Evolutionary conservation across 1,139 yeast species (phyloP).

Genomic region (Taphrina sp.): DNA sequence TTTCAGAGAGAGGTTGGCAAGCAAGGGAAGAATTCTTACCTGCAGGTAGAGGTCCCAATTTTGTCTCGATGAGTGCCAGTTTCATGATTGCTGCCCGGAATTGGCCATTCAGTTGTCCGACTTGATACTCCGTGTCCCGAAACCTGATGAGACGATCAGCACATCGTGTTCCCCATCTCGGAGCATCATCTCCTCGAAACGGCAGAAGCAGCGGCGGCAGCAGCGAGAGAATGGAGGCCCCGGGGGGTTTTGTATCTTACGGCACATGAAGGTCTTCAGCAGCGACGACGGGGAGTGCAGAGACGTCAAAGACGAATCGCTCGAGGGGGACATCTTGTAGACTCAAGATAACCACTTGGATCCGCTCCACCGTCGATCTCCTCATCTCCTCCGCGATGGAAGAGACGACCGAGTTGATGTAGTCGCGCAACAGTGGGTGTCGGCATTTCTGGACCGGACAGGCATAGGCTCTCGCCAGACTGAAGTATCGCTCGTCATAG

Average conservation of each 20-base stretch:
- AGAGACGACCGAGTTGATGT: constrained; percentile 44
- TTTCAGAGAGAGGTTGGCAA: too few species aligned
- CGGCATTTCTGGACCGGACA: constrained; percentile 44
- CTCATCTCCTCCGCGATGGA: constrained; percentile 40
- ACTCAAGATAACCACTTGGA: constrained; percentile 42
- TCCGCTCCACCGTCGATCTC: constrained; percentile 39
- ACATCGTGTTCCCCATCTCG: too few species aligned
- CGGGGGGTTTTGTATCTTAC: too few species aligned
- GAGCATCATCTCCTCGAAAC: too few species aligned
- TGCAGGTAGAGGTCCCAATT: constrained; percentile 40
- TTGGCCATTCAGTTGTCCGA: constrained; percentile 36
- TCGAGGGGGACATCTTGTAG: constrained; percentile 41
- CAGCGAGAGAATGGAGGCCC: too few species aligned
- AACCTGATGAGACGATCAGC: too few species aligned
- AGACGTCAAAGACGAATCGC: constrained; percentile 43
- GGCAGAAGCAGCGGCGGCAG: too few species aligned
- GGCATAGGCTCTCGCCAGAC: constrained; percentile 43
- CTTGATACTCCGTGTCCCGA: constrained; percentile 6
- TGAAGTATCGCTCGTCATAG: constrained; percentile 45
- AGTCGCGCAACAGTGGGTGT: constrained; percentile 46
- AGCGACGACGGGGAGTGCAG: constrained; percentile 40
- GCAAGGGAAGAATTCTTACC: constrained; percentile 39
- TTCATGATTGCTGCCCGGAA: constrained; percentile 42
- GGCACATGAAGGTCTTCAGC: constrained; percentile 36
- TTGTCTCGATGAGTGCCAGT: constrained; percentile 37